Evolutionary conservation across 192 early-diverging fungal genomes (phyloP).

Genomic region (Rhizophlyctis rosea): DNA sequence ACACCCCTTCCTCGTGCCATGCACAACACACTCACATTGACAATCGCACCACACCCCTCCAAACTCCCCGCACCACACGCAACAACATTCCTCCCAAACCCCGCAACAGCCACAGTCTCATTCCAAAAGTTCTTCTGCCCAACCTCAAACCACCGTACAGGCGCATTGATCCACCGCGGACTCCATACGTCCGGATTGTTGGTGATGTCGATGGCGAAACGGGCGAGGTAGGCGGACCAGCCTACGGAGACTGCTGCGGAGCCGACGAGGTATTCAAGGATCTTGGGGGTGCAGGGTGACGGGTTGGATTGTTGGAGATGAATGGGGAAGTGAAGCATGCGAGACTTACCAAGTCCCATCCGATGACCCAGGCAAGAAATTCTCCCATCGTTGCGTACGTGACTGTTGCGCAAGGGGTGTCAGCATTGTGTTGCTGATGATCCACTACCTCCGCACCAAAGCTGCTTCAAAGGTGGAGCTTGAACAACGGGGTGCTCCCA

Average conservation of each 20-base stretch:
- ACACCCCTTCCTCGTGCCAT: too few species aligned
- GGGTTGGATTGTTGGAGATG: background rate
- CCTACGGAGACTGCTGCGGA: slow-evolving; percentile 78
- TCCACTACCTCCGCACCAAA: too few species aligned
- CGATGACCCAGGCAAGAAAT: slow-evolving; percentile 84
- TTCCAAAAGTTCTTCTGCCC: background rate
- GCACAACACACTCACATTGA: too few species aligned
- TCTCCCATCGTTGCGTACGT: slow-evolving; percentile 86
- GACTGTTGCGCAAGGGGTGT: background rate
- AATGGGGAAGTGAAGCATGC: slow-evolving; percentile 12
- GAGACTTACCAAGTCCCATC: slow-evolving; percentile 67
- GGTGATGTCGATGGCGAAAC: slow-evolving; percentile 66
- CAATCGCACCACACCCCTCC: too few species aligned
- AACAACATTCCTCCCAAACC: background rate
- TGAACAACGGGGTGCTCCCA: too few species aligned
- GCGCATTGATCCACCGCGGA: slow-evolving; percentile 60
- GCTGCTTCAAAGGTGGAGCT: too few species aligned
- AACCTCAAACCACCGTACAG: slow-evolving; percentile 63
- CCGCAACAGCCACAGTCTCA: background rate
- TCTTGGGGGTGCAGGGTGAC: slow-evolving; percentile 9
- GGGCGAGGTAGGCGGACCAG: slow-evolving; percentile 79
- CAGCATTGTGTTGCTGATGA: too few species aligned
- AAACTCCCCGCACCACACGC: too few species aligned
- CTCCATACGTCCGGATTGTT: slow-evolving; percentile 35
- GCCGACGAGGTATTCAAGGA: slow-evolving; percentile 83